phyloP scores from a whole-genome alignment of 225 moss, liverwort and hornwort species.

The Physcomitrellopsis africana region DNA sequence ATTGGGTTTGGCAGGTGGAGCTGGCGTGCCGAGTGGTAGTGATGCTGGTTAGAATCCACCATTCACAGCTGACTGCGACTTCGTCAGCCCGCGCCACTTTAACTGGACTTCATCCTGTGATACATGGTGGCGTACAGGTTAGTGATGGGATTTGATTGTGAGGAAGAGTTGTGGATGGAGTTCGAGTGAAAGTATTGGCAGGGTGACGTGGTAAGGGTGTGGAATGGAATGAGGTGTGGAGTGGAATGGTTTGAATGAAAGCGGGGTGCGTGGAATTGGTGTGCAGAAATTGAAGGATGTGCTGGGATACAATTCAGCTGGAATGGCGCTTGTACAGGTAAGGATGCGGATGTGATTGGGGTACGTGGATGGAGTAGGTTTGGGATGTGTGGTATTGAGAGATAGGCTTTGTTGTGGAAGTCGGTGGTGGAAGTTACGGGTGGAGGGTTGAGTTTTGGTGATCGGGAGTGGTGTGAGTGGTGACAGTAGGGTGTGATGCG shows the following conservation, averaged over 20 bases:
- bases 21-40: constrained; percentile 91
- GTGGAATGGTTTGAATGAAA: background rate
- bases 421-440: no score
- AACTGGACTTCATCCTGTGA: constrained; percentile 72
- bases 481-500: no score
- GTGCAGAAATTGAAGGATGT: constrained; percentile 89
- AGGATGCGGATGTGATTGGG: background rate
- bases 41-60: constrained; percentile 85
- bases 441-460: no score
- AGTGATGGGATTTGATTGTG: background rate
- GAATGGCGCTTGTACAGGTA: constrained; percentile 91
- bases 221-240: no score
- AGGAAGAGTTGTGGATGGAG: background rate
- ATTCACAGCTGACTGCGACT: constrained; percentile 91
- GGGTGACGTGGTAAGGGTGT: no score
- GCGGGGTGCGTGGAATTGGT: constrained; percentile 7
- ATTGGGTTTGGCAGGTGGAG: constrained; percentile 73
- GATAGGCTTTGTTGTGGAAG: background rate
- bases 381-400: constrained; percentile 2
- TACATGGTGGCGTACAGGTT: constrained; percentile 86
- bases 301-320: constrained; percentile 90
- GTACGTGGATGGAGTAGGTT: background rate
- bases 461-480: no score
- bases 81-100: constrained; percentile 70
- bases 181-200: background rate